phyloP scores from a whole-genome alignment of 768 basidiomycete genomes.

The Krasilnikovozyma curviuscula region DNA sequence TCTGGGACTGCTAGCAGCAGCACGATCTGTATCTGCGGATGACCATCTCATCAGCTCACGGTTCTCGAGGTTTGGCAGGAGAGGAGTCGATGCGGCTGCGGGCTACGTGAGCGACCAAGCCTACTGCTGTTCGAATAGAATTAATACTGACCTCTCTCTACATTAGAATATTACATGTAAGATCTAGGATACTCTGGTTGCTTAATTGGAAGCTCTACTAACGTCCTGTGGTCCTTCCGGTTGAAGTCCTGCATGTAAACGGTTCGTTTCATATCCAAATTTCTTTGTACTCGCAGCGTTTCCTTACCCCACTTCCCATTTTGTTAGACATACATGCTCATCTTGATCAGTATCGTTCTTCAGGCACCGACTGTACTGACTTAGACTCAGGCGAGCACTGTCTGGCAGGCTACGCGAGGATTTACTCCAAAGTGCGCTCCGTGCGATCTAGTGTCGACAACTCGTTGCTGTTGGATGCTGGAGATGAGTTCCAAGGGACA shows the following conservation, averaged over 20 bases:
- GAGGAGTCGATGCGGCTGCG: too few species aligned
- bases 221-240: too few species aligned
- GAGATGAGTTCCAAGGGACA: constrained; percentile 33
- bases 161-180: too few species aligned
- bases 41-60: too few species aligned
- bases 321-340: constrained; percentile 30
- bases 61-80: too few species aligned
- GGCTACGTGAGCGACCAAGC: too few species aligned
- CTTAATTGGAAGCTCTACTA: too few species aligned
- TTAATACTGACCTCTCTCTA: too few species aligned
- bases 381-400: constrained; percentile 29
- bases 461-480: constrained; percentile 32
- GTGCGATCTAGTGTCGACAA: constrained; percentile 25
- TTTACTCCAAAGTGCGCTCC: constrained; percentile 29
- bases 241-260: background rate
- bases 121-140: too few species aligned
- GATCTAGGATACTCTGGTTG: too few species aligned
- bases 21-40: too few species aligned
- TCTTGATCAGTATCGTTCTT: constrained; percentile 21
- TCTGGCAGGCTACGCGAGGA: constrained; percentile 32
- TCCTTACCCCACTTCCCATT: background rate
- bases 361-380: constrained; percentile 23
- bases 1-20: too few species aligned
- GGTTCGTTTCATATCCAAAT: background rate
- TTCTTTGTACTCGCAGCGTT: background rate